A percentile compares a stretch with the other conserved stretches of the same genome.
Conservation (phyloP, 2,329 filamentous ascomycete species). For the Aspergillaceae sp. region DNA sequence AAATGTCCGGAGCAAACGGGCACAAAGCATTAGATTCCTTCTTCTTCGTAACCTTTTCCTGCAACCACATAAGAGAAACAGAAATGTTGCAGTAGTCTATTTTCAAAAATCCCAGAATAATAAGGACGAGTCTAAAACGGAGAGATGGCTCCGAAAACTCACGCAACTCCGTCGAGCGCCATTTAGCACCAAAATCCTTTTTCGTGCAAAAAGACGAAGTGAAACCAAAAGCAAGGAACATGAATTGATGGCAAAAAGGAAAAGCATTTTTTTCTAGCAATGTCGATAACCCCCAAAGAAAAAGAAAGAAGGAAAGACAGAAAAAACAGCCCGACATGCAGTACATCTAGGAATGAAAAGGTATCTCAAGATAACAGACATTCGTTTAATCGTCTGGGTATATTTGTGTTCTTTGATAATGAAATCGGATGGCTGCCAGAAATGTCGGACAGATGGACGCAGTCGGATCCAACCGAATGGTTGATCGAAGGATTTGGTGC, state of each 20-base stretch:
- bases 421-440: not conserved
- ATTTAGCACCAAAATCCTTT: not conserved
- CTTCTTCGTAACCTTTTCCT: not conserved
- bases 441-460: not conserved
- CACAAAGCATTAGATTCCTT: not conserved
- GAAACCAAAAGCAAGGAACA: not conserved
- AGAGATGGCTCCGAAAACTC: not conserved
- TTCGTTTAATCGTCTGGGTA: not conserved
- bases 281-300: not conserved
- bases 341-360: not conserved
- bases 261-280: too few species aligned
- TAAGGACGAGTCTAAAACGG: not conserved
- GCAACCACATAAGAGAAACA: not conserved
- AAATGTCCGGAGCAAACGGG: conserved; percentile 4
- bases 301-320: not conserved
- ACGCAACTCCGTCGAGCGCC: not conserved
- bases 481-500: not conserved
- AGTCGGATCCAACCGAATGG: not conserved
- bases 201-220: too few species aligned
- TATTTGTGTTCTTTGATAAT: not conserved
- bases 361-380: not conserved
- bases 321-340: not conserved
- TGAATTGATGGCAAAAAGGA: too few species aligned
- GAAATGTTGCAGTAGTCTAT: not conserved
- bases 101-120: not conserved